Percentiles rank a stretch among this genome's conserved stretches.
Evolutionary conservation across 73 alveolate genomes (phyloP).

Genomic region (Blepharisma stoltei): DNA sequence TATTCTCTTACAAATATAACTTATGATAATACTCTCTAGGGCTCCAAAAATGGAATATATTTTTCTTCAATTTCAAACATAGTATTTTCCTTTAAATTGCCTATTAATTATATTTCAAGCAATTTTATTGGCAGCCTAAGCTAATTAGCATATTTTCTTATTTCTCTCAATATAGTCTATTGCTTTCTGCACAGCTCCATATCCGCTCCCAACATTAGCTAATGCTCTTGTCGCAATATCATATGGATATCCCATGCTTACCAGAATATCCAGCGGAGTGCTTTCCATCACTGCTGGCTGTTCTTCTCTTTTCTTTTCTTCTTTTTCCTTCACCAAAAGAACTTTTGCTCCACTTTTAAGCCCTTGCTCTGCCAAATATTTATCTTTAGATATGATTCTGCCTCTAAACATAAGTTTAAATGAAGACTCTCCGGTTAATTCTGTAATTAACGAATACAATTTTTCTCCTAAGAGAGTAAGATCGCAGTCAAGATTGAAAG

Average conservation of each 20-base stretch:
- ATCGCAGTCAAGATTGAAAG: neutral
- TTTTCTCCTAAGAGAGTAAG: neutral
- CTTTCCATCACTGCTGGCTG: neutral
- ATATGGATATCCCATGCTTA: neutral
- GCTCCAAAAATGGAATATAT: no score
- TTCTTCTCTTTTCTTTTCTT: neutral
- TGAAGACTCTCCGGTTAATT: neutral
- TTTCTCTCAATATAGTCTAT: neutral
- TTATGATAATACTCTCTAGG: no score
- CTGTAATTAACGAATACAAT: neutral
- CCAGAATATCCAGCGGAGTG: neutral
- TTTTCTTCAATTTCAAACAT: no score
- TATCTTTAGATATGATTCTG: neutral
- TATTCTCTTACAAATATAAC: no score
- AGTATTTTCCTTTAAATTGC: no score
- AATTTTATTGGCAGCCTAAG: no score
- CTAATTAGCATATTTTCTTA: no score
- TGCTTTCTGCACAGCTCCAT: neutral
- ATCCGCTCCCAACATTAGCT: neutral
- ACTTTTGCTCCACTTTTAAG: neutral
- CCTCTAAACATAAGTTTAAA: constrained; percentile 23
- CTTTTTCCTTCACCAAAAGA: constrained; percentile 1
- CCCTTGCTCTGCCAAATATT: neutral
- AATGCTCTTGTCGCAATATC: neutral
- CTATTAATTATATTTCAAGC: no score